Conservation (phyloP, 306 rosid species). For the Morella rubra region DNA sequence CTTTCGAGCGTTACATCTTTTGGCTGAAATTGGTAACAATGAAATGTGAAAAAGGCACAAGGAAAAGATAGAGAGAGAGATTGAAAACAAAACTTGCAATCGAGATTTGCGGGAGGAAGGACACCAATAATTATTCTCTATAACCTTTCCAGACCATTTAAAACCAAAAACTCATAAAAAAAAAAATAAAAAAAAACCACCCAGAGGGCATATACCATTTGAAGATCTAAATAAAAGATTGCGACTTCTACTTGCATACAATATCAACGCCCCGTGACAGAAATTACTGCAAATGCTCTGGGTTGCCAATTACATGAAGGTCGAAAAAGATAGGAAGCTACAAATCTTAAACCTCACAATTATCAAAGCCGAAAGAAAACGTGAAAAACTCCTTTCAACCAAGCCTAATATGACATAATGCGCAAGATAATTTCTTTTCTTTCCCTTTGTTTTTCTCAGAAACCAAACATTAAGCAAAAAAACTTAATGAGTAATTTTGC, state of each 20-base stretch:
- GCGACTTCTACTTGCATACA: neutral
- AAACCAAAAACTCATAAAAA: slow-evolving; percentile 13
- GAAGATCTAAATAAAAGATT: neutral
- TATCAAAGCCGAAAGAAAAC: neutral
- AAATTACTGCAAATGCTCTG: slow-evolving; percentile 4
- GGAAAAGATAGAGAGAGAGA: too few relatives aligned
- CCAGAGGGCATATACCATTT: neutral
- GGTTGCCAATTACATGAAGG: neutral
- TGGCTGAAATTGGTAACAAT: slow-evolving; percentile 20
- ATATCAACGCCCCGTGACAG: neutral
- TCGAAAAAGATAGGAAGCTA: neutral
- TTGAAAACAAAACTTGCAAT: too few relatives aligned
- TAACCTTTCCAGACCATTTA: slow-evolving; percentile 1
- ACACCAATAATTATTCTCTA: neutral
- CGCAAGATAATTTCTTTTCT: slow-evolving; percentile 12
- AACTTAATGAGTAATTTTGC: too few relatives aligned
- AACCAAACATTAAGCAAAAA: slow-evolving; percentile 23
- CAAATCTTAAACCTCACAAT: neutral
- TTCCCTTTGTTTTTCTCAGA: slow-evolving; percentile 21
- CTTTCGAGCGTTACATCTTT: neutral
- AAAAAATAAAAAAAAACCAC: neutral
- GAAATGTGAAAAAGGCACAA: neutral
- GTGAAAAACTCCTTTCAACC: neutral
- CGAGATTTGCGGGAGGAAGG: too few relatives aligned
- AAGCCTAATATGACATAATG: slow-evolving; percentile 26